Evolutionary conservation across 495 filamentous ascomycete genomes (phyloP), one percentile per base, ranked within the genome.

Genomic region (Talaromyces ruber): DNA sequence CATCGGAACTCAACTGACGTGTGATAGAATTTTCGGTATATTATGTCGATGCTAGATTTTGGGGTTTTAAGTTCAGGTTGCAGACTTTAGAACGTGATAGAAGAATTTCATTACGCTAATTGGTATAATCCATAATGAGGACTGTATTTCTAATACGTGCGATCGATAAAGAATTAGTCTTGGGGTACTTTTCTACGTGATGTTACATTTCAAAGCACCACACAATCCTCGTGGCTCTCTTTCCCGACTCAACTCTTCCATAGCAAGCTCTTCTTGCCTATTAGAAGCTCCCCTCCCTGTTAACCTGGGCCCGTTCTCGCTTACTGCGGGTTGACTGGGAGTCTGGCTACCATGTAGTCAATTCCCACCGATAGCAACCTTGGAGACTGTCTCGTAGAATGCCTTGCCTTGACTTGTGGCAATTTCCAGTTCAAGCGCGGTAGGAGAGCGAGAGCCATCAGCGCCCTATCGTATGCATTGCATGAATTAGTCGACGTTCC

Each of bases 391-490:
- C 75, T 88, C 78, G 76, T 91, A 96, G 81, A 97, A 98, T 57
- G 80, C 73, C 81, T 89, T 84, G 70, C 94, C 94, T 77, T 98
- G 94, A 63, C 75, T 81, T 58, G 76, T 80, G 59, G 94, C 93
- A 32, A 98, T 68, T 66, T 86, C 71, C 62, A 96, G 77, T 79
- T 98, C 94, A 59, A 79, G 76, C 4, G 73, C 76, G 22, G 81
- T 81, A 22, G 94, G 94, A 77, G 89, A 82, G 68, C 94, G 88
- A 43, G 88, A 88, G 67, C 94, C 94, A 58, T 94, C 88, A 63
- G 73, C 76, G 60, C 74, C 84, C 77, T 81, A 62, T 53, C 16
- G 2, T 5, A 32, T 32, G 7, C 43, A 18, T 47, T 51, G 7
- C 30, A 25, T 9, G 14, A 22, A 54, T 71, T 54, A 68, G 47